Conservation (phyloP, 2,329 filamentous ascomycete species). For the Ceratocystis cubensis region DNA sequence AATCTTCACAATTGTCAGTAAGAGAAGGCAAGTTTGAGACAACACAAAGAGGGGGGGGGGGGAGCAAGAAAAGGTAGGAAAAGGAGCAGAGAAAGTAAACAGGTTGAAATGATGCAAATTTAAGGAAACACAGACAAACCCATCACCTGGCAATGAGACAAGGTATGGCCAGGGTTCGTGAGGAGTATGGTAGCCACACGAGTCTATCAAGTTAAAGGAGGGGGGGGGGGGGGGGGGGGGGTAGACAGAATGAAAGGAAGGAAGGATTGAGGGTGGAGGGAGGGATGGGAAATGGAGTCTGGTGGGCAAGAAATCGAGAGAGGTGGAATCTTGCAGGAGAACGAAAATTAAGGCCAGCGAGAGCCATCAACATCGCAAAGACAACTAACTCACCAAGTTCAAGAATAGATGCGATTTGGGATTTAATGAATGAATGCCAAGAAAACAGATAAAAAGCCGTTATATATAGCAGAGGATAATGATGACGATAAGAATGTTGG, state of each 20-base stretch:
- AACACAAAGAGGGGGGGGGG: not conserved
- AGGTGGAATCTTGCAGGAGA: not conserved
- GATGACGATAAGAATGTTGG: not conserved
- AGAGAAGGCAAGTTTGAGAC: not conserved
- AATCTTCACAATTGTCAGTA: not conserved
- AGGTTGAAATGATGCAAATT: not conserved
- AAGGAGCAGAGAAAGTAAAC: not conserved
- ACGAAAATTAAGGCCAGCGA: not conserved
- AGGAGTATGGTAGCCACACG: not conserved
- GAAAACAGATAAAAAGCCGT: not conserved
- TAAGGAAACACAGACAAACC: not conserved
- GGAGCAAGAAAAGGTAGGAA: not conserved
- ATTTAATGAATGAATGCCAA: conserved; percentile 1
- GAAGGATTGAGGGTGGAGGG: not conserved
- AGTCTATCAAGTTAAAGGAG: not conserved
- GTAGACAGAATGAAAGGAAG: not conserved
- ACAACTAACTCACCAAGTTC: conserved; percentile 6
- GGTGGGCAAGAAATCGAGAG: not conserved
- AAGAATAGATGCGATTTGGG: not conserved
- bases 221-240: not conserved
- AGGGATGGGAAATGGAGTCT: not conserved
- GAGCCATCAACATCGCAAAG: not conserved
- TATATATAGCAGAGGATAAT: not conserved
- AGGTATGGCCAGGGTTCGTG: not conserved
- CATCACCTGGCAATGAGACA: not conserved